Evolutionary conservation across 2,329 filamentous ascomycete species (phyloP).

Genomic region (Pyricularia sp.): DNA sequence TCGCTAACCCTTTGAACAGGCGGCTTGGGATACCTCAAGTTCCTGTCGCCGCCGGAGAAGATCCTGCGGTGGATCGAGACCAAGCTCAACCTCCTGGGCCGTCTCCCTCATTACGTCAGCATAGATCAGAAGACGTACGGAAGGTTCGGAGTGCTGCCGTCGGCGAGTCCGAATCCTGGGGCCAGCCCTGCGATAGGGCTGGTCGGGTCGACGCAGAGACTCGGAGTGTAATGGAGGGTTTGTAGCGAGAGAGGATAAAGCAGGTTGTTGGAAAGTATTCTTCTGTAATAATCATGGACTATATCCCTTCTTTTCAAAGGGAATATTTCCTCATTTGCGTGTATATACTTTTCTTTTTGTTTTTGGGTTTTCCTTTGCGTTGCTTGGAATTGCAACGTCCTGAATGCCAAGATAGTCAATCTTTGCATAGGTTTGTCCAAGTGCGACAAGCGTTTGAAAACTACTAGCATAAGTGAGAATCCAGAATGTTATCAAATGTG

Average conservation of each 20-base stretch:
- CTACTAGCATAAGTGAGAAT: background rate
- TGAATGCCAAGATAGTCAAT: background rate
- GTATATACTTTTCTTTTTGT: background rate
- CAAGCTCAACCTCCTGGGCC: conserved; percentile 71
- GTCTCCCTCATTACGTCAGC: conserved; percentile 83
- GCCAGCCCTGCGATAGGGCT: conserved; percentile 43
- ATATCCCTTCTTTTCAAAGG: background rate
- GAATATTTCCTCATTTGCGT: background rate
- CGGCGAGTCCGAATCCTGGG: conserved; percentile 24
- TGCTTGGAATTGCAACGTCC: background rate
- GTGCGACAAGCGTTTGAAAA: background rate
- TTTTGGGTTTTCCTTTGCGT: background rate
- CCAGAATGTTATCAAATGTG: background rate
- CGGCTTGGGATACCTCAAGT: conserved; percentile 78
- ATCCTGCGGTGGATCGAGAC: conserved; percentile 77
- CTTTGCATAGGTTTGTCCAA: background rate
- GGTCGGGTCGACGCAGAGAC: conserved; percentile 50
- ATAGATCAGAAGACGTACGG: conserved; percentile 95
- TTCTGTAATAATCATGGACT: background rate
- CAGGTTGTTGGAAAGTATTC: background rate
- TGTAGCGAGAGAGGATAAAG: too few species aligned
- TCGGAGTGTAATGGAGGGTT: conserved; percentile 32
- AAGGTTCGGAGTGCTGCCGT: conserved; percentile 76
- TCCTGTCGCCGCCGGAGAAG: conserved; percentile 81
- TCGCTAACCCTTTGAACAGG: conserved; percentile 32